Evolutionary conservation across 176 grass and related monocot species (phyloP).

Genomic region (Carex parvula): DNA sequence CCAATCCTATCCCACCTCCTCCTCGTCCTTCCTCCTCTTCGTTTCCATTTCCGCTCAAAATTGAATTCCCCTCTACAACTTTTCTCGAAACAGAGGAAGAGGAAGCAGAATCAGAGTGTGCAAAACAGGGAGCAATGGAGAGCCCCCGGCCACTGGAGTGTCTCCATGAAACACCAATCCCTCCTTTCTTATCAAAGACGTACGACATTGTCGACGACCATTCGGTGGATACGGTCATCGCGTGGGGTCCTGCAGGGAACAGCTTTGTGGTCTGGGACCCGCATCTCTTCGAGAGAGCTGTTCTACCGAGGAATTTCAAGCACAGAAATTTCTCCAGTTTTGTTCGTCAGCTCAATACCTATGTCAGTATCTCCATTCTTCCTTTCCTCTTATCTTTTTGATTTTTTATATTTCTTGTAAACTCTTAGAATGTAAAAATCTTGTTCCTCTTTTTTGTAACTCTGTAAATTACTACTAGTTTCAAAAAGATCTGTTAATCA

Average conservation of each 20-base stretch:
- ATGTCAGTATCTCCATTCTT: slow-evolving; percentile 33
- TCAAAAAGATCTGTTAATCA: background rate
- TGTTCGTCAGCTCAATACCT: slow-evolving; percentile 44
- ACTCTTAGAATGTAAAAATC: background rate
- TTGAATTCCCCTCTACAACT: slow-evolving; percentile 8
- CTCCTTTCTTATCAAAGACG: slow-evolving; percentile 89
- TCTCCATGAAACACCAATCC: slow-evolving; percentile 52
- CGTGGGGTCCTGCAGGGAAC: slow-evolving; percentile 63
- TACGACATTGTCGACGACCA: slow-evolving; percentile 77
- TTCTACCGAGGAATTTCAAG: slow-evolving; percentile 78
- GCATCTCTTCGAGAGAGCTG: slow-evolving; percentile 48
- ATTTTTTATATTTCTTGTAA: slow-evolving; percentile 20
- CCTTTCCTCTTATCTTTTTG: background rate
- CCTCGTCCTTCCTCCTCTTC: background rate
- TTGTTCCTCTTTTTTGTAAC: background rate
- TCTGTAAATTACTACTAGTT: background rate
- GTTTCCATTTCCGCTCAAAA: background rate
- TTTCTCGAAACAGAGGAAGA: slow-evolving; percentile 25
- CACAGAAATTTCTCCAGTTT: slow-evolving; percentile 41
- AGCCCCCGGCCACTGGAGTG: slow-evolving; percentile 48
- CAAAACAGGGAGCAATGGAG: background rate
- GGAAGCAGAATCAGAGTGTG: background rate
- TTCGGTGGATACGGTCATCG: slow-evolving; percentile 61
- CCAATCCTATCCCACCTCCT: background rate
- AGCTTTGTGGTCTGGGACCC: slow-evolving; percentile 94